Evolutionary conservation across 257 asterid species (phyloP).

Genomic region (Jasminum sambac): DNA sequence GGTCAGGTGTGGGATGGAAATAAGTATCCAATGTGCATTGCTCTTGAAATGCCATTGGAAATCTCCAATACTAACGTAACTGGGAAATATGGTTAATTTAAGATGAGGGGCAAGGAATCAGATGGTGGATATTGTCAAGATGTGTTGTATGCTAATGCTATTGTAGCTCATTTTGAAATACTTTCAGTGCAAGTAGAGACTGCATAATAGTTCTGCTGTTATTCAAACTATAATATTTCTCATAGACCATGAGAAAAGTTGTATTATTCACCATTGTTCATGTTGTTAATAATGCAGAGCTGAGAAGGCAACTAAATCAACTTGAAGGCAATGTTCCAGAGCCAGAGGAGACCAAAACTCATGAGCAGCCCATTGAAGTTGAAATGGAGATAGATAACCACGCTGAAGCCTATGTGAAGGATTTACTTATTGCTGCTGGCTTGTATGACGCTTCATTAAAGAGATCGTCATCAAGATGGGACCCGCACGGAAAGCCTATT

Average conservation of each 20-base stretch:
- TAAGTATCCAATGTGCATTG: not conserved
- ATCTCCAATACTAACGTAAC: not conserved
- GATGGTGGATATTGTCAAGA: not conserved
- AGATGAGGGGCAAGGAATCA: not conserved
- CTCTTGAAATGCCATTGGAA: not conserved
- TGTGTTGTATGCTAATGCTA: not conserved
- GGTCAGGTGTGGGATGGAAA: not conserved
- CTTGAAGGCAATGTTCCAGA: constrained; percentile 54
- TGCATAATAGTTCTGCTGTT: not conserved
- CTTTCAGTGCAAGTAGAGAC: not conserved
- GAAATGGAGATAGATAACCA: constrained; percentile 65
- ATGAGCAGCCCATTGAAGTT: constrained; percentile 50
- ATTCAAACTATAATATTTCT: not conserved
- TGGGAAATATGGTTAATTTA: constrained; percentile 1
- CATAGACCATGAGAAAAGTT: not conserved
- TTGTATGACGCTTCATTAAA: constrained; percentile 62
- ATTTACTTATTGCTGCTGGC: constrained; percentile 82
- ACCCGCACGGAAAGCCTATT: constrained; percentile 75
- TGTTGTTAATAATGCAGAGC: constrained; percentile 45
- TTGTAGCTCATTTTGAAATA: not conserved
- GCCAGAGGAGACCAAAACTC: constrained; percentile 43
- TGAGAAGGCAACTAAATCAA: constrained; percentile 73
- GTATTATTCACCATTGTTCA: not conserved
- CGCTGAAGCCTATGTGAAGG: constrained; percentile 74
- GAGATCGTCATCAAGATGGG: constrained; percentile 70